Evolutionary conservation across 2,329 filamentous ascomycete genomes (phyloP), one percentile per base, ranked within the genome.

Genomic region (Anthostomella pinea): DNA sequence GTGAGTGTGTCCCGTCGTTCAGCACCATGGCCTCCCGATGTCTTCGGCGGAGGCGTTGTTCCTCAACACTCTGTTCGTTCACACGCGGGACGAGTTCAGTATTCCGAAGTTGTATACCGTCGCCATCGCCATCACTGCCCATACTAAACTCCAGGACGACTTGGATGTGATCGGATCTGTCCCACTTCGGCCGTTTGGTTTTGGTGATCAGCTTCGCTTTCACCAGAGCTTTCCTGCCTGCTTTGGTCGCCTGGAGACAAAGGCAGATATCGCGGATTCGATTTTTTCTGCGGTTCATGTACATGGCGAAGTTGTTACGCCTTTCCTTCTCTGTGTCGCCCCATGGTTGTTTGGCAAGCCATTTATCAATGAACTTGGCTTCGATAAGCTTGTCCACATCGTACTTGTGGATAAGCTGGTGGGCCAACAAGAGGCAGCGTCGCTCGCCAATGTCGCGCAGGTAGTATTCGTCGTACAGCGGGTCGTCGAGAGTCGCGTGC

Each of bases 1-100:
- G 61, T 2, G 86, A 84, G 20, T 83, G 74, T 15, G 79, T 87
- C n/a, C 87, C 86, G 54, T 95, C 88, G 53, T 89, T 91, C 38
- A 95, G 69, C 14, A 96, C 89, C 77, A 96, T 90, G 4, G 88
- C 89, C 66, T 95, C 88, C 48, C 89, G 75, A 55, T 91, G 77
- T 32, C 87, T 75, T 47, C 89, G 75, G 41, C 88, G 72, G 42
- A 90, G 69, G 35, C 83, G 77, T 53, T 86, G 81, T 59, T 91
- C 86, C 56, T 81, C 81, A 6, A 64, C 69, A 41, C 70, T 79
- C 57, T 79, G 75, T 39, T 78, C 75, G 41, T 70, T 56, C 19
- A 62, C 52, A 35, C 67, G 53, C 30, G 63, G 61, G 29, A 65
- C 54, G 35, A 58, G 49, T 39, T 61, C 57, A 34, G 53, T 46